Evolutionary conservation across 2,329 filamentous ascomycete species (phyloP), one percentile per base, ranked within the genome.

Genomic region (Gaeumannomyces tritici): DNA sequence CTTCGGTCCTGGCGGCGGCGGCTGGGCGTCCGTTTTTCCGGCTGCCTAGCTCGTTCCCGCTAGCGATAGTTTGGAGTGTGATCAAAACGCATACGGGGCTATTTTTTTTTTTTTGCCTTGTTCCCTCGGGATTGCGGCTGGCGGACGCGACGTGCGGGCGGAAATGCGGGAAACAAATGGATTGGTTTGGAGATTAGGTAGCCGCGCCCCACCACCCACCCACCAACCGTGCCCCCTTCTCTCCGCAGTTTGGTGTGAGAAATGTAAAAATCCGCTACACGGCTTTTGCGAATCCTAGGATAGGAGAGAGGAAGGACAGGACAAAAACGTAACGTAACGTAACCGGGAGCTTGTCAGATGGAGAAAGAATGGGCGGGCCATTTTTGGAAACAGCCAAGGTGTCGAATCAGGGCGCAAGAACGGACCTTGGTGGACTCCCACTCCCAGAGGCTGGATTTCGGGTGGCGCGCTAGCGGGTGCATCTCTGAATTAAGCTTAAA

Each of bases 401-500:
- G 12, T 24, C 42, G 42, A 51, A 51, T 51, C 42, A 51, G 21
- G 21, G 8, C 42, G 8, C 42, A 24, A 3, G 3, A 51, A 51
- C 42, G 1, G 21, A n/a, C n/a, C 18, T 8, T 7, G 21, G 42
- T 18, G 7, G 21, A 2, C 31, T 1, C 5, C 21, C 21, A 21
- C 21, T 7, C 24, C 18, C 42, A 51, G 4, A 51, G 42, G 24
- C 24, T 51, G 42, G 42, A 51, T 51, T 51, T 51, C 42, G 42
- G 42, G 42, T 51, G 42, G 42, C 42, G 42, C 42, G 42, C 42
- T 51, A 59, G 24, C 57, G 35, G 57, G 31, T 59, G 57, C 57
- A 27, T 35, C 57, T 59, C 35, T 59, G 57, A 59, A 59, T 59
- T 59, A 59, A 59, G 57, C 57, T 59, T 59, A 59, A 59, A 59